Evolutionary conservation across 148 eudicot genomes (phyloP).

Genomic region (Rhododendron griersonianum): DNA sequence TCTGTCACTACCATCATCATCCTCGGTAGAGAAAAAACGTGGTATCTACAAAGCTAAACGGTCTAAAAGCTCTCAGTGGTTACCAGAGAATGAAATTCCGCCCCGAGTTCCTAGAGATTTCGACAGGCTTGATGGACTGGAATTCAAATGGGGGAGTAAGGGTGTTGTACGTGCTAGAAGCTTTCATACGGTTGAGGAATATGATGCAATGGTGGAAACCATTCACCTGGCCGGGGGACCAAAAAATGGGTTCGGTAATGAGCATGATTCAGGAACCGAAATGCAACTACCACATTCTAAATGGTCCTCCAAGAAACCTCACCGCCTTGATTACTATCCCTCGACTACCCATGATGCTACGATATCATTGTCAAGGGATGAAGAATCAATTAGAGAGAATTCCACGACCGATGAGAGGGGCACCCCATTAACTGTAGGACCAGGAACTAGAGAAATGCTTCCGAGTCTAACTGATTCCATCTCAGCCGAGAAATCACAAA

Average conservation of each 20-base stretch:
- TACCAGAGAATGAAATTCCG: background rate
- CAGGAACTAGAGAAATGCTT: background rate
- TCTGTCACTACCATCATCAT: background rate
- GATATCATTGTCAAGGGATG: background rate
- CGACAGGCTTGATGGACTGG: background rate
- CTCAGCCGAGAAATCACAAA: background rate
- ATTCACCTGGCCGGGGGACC: background rate
- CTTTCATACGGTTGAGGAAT: constrained; percentile 36
- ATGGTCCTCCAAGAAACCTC: background rate
- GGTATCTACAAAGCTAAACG: constrained; percentile 3
- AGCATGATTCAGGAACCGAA: background rate
- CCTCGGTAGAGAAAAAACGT: background rate
- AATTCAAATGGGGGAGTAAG: background rate
- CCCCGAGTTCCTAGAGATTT: background rate
- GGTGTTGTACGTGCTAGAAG: constrained; percentile 14
- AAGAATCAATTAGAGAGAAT: background rate
- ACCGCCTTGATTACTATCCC: background rate
- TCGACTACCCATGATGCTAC: background rate
- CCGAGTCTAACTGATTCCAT: background rate
- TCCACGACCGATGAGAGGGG: background rate
- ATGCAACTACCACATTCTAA: constrained; percentile 1
- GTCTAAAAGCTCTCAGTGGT: constrained; percentile 12
- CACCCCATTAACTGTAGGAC: background rate
- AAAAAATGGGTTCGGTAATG: background rate
- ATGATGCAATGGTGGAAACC: constrained; percentile 20